Percentiles rank a stretch among this genome's conserved stretches.
Conservation (phyloP, 768 basidiomycete genomes). For the Lentinula sp. region DNA sequence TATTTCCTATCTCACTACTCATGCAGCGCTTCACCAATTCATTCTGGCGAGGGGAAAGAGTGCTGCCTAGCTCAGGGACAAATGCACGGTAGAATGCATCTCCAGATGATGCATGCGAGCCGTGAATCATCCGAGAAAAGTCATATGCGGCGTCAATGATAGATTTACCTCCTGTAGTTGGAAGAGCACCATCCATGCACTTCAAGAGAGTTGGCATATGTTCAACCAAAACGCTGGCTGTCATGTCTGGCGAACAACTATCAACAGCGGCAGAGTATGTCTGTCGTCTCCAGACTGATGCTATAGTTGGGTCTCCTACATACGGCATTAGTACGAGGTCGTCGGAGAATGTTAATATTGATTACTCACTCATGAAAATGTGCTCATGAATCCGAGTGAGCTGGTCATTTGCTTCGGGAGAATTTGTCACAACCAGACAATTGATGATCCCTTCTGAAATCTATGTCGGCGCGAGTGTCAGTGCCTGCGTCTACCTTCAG, state of each 20-base stretch:
- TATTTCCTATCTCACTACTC: conserved; percentile 66
- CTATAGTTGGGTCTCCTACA: conserved; percentile 81
- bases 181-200: conserved; percentile 38
- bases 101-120: conserved; percentile 49
- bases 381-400: conserved; percentile 85
- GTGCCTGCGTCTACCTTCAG: conserved; percentile 13
- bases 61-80: conserved; percentile 74
- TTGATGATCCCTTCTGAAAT: conserved; percentile 79
- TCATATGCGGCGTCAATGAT: conserved; percentile 70
- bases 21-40: conserved; percentile 82
- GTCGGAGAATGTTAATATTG: not conserved
- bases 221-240: conserved; percentile 59
- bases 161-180: conserved; percentile 39
- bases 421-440: conserved; percentile 82
- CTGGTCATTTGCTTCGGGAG: conserved; percentile 77
- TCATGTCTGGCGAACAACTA: conserved; percentile 65
- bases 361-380: conserved; percentile 70
- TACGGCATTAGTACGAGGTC: not conserved
- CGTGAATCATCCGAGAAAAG: conserved; percentile 85
- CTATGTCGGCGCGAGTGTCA: not conserved
- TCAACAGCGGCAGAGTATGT: conserved; percentile 87
- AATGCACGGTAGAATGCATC: conserved; percentile 86
- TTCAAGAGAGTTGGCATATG: conserved; percentile 61
- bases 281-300: conserved; percentile 84
- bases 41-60: conserved; percentile 71